Base-by-base conservation (phyloP, 2,329 filamentous ascomycete genomes). In the Podosphaera fusca region DNA sequence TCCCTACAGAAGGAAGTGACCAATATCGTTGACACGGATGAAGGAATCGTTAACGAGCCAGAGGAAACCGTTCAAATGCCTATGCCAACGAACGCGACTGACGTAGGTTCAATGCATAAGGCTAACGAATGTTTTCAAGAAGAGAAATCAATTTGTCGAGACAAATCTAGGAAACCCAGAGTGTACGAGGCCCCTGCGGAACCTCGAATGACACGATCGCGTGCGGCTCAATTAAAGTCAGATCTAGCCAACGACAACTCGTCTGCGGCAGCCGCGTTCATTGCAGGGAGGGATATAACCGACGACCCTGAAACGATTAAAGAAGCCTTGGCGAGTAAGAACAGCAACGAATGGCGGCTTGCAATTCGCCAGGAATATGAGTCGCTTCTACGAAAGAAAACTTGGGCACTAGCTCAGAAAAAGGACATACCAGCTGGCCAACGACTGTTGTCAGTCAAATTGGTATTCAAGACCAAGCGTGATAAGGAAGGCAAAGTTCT, bases 391-490 rank as follows among this genome's bases (percentile, higher is more conserved):
- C 45, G 8, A 49, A 49, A 49, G 2, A 49, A 49, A 49, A 49
- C 45, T 49, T 49, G 45, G 45, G 45, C 45, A 49, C 45, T 49
- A 49, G 45, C 45, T 49, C 45, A 49, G 8, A 49, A 49, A 12
- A 49, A 49, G 45, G 45, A 49, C 29, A 49, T 49, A 49, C 45
- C 45, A 49, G 45, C 45, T 49, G 45, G 45, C 29, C 45, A 49
- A 49, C 45, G 8, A 8, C 8, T 49, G 3, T 49, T 49, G 8
- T 49, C 45, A 49, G 45, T 49, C 45, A 49, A 49, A 34, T 53
- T 34, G 50, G 50, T 53, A 53, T 53, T 53, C 31, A 53, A 4
- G 33, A 53, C 50, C 50, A 53, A 53, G 50, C 10, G 50, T 53
- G 50, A 53, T 36, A 53, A 53, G 50, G 50, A 53, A 34, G 50